Percentiles rank a stretch among this genome's conserved stretches.
phyloP scores from a whole-genome alignment of 75 land plant genomes.

The Pinus tabuliformis region DNA sequence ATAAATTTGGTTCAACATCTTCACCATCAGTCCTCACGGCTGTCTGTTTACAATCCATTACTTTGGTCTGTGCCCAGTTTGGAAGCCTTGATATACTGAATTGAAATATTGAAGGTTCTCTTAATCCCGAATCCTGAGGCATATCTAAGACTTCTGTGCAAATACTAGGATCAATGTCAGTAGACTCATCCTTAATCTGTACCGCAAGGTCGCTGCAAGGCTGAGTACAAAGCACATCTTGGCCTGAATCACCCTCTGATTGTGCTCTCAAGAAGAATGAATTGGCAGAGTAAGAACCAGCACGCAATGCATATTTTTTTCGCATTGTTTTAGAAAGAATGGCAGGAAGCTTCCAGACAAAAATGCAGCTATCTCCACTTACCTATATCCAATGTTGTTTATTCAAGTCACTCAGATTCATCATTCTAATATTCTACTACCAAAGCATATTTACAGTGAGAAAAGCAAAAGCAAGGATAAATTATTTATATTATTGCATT shows the following conservation, averaged over 20 bases:
- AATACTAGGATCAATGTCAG: constrained; percentile 5
- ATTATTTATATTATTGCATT: neutral
- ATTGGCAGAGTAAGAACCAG: constrained; percentile 21
- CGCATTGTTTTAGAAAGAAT: constrained; percentile 47
- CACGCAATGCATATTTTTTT: constrained; percentile 29
- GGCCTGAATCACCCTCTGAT: neutral
- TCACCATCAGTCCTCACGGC: neutral
- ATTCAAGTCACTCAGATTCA: neutral
- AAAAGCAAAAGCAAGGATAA: neutral
- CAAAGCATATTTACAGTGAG: neutral
- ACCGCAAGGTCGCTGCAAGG: neutral
- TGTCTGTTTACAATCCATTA: constrained; percentile 12
- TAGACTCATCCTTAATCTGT: neutral
- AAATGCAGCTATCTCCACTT: constrained; percentile 80
- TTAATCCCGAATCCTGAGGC: neutral
- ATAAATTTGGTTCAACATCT: neutral
- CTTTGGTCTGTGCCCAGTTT: constrained; percentile 56
- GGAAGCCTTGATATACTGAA: constrained; percentile 71
- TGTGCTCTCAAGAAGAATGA: constrained; percentile 1
- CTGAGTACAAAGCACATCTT: constrained; percentile 6
- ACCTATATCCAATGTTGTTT: constrained; percentile 33
- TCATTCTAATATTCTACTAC: neutral
- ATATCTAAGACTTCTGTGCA: neutral
- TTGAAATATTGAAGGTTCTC: constrained; percentile 29
- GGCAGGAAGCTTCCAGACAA: constrained; percentile 67